A percentile compares a stretch with the other conserved stretches of the same genome.
Evolutionary conservation across 805 yeast genomes (phyloP).

Genomic region (Zygoascus ofunaensis): DNA sequence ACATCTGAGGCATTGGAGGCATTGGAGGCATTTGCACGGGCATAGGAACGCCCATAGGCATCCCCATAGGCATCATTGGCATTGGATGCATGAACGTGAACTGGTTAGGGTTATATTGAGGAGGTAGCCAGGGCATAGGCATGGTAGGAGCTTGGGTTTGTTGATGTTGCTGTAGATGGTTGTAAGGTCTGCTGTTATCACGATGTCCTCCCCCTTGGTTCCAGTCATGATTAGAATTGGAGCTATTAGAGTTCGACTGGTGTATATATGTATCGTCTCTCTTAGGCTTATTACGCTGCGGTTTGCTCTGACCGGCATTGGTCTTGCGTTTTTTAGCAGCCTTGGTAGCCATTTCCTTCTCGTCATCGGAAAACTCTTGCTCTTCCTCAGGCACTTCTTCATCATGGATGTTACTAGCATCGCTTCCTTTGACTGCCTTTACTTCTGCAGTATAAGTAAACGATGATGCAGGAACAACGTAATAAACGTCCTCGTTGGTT

Average conservation of each 20-base stretch:
- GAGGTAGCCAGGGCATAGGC: slow-evolving; percentile 13
- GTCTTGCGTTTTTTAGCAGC: slow-evolving; percentile 53
- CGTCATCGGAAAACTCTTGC: slow-evolving; percentile 94
- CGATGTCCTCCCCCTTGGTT: too few relatives aligned
- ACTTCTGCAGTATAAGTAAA: slow-evolving; percentile 70
- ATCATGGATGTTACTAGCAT: slow-evolving; percentile 90
- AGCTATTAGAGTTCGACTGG: too few relatives aligned
- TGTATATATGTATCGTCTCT: slow-evolving; percentile 5
- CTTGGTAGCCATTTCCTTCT: slow-evolving; percentile 67
- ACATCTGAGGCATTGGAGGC: too few relatives aligned
- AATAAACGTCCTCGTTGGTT: slow-evolving; percentile 53
- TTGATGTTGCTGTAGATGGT: slow-evolving; percentile 5
- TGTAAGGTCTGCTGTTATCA: neutral
- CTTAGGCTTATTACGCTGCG: slow-evolving; percentile 20
- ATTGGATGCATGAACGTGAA: slow-evolving; percentile 5
- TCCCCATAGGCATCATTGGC: slow-evolving; percentile 3
- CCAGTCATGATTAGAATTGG: too few relatives aligned
- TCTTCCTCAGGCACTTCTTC: slow-evolving; percentile 91
- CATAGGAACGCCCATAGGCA: neutral
- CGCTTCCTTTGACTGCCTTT: slow-evolving; percentile 71
- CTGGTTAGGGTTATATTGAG: slow-evolving; percentile 8
- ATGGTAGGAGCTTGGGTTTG: neutral
- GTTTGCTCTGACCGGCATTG: slow-evolving; percentile 28
- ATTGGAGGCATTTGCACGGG: too few relatives aligned
- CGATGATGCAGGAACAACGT: slow-evolving; percentile 72